Evolutionary conservation across 495 filamentous ascomycete genomes (phyloP).

Genomic region (Choiromyces venosus): DNA sequence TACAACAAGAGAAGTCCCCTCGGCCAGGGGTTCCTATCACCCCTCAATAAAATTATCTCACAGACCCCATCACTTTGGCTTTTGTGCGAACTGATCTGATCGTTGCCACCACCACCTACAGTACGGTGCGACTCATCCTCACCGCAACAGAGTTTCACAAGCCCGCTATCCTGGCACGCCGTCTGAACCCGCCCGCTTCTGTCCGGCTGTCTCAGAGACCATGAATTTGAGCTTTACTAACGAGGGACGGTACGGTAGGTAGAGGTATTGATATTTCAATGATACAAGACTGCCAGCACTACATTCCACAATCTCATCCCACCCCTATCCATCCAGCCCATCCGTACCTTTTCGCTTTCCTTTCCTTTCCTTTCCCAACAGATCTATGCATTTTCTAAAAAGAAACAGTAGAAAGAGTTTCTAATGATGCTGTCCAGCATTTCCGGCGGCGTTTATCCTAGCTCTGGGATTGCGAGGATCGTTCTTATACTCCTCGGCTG

Average conservation of each 20-base stretch:
- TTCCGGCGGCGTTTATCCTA: slow-evolving; percentile 3
- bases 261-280: slow-evolving; percentile 1
- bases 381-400: background rate
- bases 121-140: background rate
- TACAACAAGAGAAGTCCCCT: background rate
- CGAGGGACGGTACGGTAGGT: background rate
- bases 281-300: background rate
- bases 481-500: slow-evolving; percentile 90
- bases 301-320: background rate
- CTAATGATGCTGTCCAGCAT: background rate
- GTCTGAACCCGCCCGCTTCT: background rate
- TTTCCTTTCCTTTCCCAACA: background rate
- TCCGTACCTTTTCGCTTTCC: background rate
- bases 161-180: background rate
- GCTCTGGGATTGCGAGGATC: slow-evolving; percentile 76
- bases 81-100: background rate
- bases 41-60: background rate
- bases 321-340: background rate
- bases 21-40: background rate
- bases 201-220: background rate
- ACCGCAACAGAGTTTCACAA: background rate
- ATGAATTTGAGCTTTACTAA: background rate
- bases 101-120: background rate
- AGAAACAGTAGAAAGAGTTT: background rate
- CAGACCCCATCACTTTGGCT: background rate